Evolutionary conservation across 148 eudicot species (phyloP).

Genomic region (Bassia scoparia): DNA sequence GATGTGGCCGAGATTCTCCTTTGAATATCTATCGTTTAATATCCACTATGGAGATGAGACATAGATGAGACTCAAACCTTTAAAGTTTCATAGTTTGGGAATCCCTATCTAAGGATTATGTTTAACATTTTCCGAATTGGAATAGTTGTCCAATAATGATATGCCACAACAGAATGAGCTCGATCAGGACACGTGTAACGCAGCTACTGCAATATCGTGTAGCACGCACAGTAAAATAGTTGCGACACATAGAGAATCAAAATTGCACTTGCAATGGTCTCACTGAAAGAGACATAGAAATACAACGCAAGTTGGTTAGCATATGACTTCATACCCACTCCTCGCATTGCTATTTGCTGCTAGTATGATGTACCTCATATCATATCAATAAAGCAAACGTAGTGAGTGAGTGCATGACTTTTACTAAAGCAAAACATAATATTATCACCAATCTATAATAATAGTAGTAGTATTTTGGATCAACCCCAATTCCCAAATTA

Average conservation of each 20-base stretch:
- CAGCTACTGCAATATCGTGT: background rate
- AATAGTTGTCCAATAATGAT: background rate
- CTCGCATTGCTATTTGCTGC: background rate
- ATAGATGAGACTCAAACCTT: too few species aligned
- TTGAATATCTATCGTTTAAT: too few species aligned
- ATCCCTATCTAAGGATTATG: too few species aligned
- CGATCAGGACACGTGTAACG: conserved; percentile 7
- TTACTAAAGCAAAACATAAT: background rate
- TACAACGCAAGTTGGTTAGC: background rate
- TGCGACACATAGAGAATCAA: conserved; percentile 11
- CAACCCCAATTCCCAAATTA: too few species aligned
- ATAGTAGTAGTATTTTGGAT: too few species aligned
- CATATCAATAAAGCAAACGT: conserved; percentile 7
- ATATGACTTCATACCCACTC: conserved; percentile 27
- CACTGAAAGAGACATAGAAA: conserved; percentile 25
- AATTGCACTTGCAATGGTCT: conserved; percentile 18
- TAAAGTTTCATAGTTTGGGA: too few species aligned
- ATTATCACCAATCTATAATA: too few species aligned
- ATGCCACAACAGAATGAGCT: background rate
- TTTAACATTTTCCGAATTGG: too few species aligned
- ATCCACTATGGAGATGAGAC: too few species aligned
- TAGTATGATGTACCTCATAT: too few species aligned
- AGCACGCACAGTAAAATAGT: background rate
- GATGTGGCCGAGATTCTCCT: too few species aligned
- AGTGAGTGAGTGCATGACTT: background rate